Evolutionary conservation across 2,329 filamentous ascomycete species (phyloP).

Genomic region (Sclerotinia glacialis): DNA sequence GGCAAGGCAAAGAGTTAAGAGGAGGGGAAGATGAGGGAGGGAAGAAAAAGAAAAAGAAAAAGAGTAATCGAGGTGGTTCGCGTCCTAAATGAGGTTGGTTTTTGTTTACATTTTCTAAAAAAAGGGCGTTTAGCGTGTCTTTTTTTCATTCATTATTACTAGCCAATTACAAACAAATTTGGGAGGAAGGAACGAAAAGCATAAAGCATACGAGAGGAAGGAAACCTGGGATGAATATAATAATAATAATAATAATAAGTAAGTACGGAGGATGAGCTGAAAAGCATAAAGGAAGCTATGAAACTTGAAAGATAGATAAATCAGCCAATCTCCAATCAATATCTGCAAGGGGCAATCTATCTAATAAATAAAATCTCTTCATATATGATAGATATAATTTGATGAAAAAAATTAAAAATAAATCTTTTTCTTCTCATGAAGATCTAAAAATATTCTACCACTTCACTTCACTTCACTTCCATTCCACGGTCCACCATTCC

Average conservation of each 20-base stretch:
- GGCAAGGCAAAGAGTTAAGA: background rate
- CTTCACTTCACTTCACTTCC: no score
- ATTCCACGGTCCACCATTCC: background rate
- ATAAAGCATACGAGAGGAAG: background rate
- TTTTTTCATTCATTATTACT: background rate
- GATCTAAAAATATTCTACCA: constrained; percentile 6
- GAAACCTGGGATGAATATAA: background rate
- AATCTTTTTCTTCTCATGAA: no score
- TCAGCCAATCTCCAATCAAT: no score
- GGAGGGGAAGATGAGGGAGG: constrained; percentile 3
- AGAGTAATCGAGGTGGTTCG: constrained; percentile 1
- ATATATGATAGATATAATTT: no score
- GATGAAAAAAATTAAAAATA: no score
- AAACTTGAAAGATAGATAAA: no score
- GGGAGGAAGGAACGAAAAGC: background rate
- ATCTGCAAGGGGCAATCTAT: no score
- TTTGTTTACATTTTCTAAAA: constrained; percentile 12
- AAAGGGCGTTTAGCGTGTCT: constrained; percentile 10
- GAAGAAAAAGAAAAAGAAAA: background rate
- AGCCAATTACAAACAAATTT: background rate
- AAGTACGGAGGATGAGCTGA: no score
- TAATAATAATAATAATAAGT: no score
- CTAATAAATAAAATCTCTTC: no score
- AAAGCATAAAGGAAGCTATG: background rate
- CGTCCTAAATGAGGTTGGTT: background rate